Conservation (phyloP, 148 eudicot genomes). For the Selenicereus undatus region DNA sequence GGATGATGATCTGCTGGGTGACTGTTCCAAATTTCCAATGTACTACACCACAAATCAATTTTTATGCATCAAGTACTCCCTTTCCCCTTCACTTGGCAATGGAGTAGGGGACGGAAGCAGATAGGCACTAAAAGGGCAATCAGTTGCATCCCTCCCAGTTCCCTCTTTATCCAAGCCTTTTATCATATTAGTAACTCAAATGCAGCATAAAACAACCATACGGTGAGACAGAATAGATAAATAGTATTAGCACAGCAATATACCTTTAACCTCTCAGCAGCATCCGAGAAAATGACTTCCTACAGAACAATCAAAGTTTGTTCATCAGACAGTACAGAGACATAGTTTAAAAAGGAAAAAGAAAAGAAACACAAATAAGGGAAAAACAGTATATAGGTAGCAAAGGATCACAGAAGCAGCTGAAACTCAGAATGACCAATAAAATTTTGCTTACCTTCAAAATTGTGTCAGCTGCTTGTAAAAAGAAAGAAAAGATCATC, state of each 20-base stretch:
- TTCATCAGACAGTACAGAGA: constrained; percentile 10
- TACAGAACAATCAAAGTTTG: constrained; percentile 31
- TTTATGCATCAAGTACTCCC: neutral
- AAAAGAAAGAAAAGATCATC: constrained; percentile 81
- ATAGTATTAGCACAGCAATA: constrained; percentile 16
- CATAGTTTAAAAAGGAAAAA: neutral
- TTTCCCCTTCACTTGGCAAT: neutral
- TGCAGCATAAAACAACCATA: constrained; percentile 18
- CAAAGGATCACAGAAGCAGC: neutral
- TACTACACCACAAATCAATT: constrained; percentile 4
- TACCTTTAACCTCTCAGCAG: constrained; percentile 68
- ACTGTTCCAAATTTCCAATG: neutral
- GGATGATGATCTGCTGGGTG: neutral
- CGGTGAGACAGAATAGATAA: constrained; percentile 19
- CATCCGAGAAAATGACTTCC: constrained; percentile 77
- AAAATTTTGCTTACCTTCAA: constrained; percentile 48
- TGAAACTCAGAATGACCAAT: neutral
- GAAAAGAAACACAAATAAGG: neutral
- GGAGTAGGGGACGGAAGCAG: constrained; percentile 4
- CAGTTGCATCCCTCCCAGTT: constrained; percentile 6
- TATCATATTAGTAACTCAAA: neutral
- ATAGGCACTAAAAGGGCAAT: neutral
- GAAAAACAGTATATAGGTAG: neutral
- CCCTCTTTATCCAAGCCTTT: neutral
- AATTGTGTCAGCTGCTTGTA: constrained; percentile 94